Evolutionary conservation across 1,284 basidiomycete genomes (phyloP).

Genomic region (Microbotryum lychnidis-dioicae): DNA sequence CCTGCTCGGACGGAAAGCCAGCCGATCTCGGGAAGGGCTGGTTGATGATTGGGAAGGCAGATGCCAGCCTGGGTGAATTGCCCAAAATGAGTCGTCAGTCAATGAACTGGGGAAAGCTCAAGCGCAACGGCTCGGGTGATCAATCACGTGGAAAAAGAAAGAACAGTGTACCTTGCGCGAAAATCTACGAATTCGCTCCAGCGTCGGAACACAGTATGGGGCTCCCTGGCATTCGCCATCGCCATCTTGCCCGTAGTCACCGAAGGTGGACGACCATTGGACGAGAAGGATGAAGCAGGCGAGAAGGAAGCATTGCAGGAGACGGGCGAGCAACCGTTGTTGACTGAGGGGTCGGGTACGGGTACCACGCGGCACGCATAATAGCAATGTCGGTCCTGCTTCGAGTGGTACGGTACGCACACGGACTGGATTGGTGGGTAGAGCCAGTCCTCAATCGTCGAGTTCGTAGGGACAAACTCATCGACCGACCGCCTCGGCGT

Average conservation of each 20-base stretch:
- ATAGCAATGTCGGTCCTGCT: slow-evolving; percentile 24
- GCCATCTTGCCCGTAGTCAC: slow-evolving; percentile 19
- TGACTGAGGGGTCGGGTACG: background rate
- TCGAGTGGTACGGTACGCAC: slow-evolving; percentile 27
- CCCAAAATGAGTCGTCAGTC: background rate
- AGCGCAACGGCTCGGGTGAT: background rate
- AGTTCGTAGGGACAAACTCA: too few species aligned
- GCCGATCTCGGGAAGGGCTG: background rate
- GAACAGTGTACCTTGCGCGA: slow-evolving; percentile 12
- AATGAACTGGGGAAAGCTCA: background rate
- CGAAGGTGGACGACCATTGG: background rate
- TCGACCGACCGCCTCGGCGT: too few species aligned
- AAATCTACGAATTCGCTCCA: slow-evolving; percentile 33
- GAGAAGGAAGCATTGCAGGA: background rate
- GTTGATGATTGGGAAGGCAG: slow-evolving; percentile 23
- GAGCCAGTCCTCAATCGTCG: background rate
- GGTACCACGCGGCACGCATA: slow-evolving; percentile 31
- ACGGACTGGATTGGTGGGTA: slow-evolving; percentile 23
- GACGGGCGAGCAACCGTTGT: background rate
- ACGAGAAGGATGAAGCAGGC: background rate
- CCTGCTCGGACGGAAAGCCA: background rate
- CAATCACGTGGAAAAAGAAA: too few species aligned
- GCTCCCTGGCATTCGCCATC: slow-evolving; percentile 22
- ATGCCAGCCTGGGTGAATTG: slow-evolving; percentile 13
- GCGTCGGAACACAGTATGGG: slow-evolving; percentile 29